Percentiles rank a stretch among this genome's conserved stretches.
Conservation (phyloP, 495 filamentous ascomycete genomes). For the Xanthoparmelia taractica region DNA sequence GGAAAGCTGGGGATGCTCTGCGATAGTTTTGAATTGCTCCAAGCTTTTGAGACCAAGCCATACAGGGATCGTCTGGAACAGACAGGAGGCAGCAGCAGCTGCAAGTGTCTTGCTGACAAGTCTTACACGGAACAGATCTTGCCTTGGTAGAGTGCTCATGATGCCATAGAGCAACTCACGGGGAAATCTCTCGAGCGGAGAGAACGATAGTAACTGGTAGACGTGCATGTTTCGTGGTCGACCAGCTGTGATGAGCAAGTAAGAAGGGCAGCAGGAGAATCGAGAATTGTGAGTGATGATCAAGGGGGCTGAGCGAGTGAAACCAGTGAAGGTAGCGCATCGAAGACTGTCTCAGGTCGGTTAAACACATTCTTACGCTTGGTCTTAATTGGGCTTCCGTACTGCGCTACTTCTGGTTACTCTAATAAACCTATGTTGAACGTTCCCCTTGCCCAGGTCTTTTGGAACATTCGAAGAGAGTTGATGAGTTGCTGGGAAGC, state of each 20-base stretch:
- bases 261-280: neutral
- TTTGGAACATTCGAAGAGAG: neutral
- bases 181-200: constrained; percentile 3
- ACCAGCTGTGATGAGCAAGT: neutral
- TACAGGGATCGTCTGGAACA: constrained; percentile 13
- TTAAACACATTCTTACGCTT: neutral
- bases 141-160: neutral
- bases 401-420: neutral
- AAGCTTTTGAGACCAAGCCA: constrained; percentile 15
- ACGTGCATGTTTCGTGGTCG: neutral
- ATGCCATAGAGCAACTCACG: constrained; percentile 6
- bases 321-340: neutral
- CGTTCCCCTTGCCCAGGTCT: neutral
- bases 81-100: neutral
- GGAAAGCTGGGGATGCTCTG: constrained; percentile 11
- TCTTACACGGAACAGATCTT: neutral
- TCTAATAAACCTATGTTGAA: neutral
- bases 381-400: neutral
- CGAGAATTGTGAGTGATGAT: neutral
- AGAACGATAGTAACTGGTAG: constrained; percentile 2
- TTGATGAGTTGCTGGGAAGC: neutral
- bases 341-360: neutral
- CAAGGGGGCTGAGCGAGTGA: constrained; percentile 3
- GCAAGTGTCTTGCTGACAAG: constrained; percentile 1
- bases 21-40: constrained; percentile 3